Evolutionary conservation across 164 flowering plant genomes (phyloP).

Genomic region (Akebia trifoliata): DNA sequence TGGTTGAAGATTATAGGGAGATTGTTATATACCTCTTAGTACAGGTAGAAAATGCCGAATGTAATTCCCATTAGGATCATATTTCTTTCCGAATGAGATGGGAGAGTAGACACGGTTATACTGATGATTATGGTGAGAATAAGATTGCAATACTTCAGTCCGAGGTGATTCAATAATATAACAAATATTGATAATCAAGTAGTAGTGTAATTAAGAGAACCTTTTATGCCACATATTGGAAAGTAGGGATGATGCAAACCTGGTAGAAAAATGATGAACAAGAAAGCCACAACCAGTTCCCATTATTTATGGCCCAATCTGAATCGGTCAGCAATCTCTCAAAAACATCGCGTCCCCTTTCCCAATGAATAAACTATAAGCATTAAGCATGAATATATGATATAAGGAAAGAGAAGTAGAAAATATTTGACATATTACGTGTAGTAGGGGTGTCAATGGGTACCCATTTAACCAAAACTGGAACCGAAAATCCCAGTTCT

Average conservation of each 20-base stretch:
- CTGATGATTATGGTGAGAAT: constrained; percentile 33
- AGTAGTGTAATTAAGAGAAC: not conserved
- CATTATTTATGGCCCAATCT: constrained; percentile 96
- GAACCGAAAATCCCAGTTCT: too few species aligned
- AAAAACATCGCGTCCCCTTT: constrained; percentile 90
- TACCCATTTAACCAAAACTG: too few species aligned
- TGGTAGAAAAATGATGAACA: constrained; percentile 97
- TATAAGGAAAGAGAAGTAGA: constrained; percentile 11
- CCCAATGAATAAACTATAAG: constrained; percentile 88
- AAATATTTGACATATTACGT: too few species aligned
- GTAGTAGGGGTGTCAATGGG: too few species aligned
- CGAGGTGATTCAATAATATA: too few species aligned
- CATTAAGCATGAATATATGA: constrained; percentile 4
- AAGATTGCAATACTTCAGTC: not conserved
- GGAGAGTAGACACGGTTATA: constrained; percentile 91
- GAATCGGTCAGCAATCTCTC: constrained; percentile 91
- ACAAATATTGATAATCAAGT: not conserved
- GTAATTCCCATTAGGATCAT: constrained; percentile 75
- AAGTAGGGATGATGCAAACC: constrained; percentile 31
- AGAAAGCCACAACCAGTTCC: constrained; percentile 95
- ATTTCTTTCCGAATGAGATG: constrained; percentile 84
- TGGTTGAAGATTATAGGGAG: not conserved
- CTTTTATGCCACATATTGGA: not conserved
- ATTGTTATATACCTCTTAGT: constrained; percentile 50
- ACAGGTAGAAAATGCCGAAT: constrained; percentile 82